Evolutionary conservation across 2,329 filamentous ascomycete species (phyloP).

Genomic region (Sclerotinia minor): DNA sequence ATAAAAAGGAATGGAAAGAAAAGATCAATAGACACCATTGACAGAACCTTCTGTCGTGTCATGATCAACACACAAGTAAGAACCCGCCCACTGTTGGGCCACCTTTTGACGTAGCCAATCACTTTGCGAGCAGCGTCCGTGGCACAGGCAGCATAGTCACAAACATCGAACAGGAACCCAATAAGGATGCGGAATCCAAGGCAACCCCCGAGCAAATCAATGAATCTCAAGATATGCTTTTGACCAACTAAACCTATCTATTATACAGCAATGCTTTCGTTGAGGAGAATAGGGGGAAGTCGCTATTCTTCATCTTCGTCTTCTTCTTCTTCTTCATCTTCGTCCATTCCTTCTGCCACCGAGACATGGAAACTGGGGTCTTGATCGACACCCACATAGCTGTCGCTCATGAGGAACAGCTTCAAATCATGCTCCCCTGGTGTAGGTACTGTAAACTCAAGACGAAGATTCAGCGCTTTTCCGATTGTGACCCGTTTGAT

Average conservation of each 20-base stretch:
- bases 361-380: constrained; percentile 84
- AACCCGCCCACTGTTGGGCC: constrained; percentile 24
- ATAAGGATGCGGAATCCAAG: constrained; percentile 29
- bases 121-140: constrained; percentile 32
- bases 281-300: constrained; percentile 27
- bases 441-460: constrained; percentile 86
- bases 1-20: constrained; percentile 19
- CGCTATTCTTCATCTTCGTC: constrained; percentile 31
- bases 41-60: constrained; percentile 32
- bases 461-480: constrained; percentile 70
- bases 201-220: constrained; percentile 28
- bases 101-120: constrained; percentile 23
- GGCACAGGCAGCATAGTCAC: constrained; percentile 38
- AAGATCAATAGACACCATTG: constrained; percentile 26
- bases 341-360: constrained; percentile 90
- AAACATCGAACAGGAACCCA: constrained; percentile 33
- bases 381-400: constrained; percentile 95
- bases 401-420: constrained; percentile 94
- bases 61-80: constrained; percentile 31
- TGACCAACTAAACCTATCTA: constrained; percentile 38
- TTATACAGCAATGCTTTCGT: constrained; percentile 39
- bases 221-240: constrained; percentile 29
- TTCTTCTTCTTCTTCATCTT: constrained; percentile 74
- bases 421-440: constrained; percentile 85
- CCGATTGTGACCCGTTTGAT: constrained; percentile 94